Evolutionary conservation across 78 protist genomes (phyloP).

Genomic region (Polysphondylium violaceum): DNA sequence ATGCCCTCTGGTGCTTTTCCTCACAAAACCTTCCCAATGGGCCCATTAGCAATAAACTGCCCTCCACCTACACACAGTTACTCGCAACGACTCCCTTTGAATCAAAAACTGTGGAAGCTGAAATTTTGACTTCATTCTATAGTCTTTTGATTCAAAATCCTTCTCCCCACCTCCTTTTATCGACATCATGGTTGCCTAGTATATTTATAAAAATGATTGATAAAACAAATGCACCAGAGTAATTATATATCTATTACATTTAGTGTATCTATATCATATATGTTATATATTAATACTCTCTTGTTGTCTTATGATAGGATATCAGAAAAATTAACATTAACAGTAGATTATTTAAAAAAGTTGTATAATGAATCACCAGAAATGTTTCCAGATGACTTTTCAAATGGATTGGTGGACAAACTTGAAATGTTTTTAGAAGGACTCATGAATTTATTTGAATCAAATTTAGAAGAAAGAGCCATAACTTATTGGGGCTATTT

Average conservation of each 20-base stretch:
- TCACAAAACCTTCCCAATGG: slow-evolving; percentile 64
- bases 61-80: not conserved
- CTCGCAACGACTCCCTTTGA: slow-evolving; percentile 13
- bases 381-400: not conserved
- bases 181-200: slow-evolving; percentile 38
- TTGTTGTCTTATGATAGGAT: not conserved
- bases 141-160: slow-evolving; percentile 26
- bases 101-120: slow-evolving; percentile 60
- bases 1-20: slow-evolving; percentile 74
- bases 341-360: slow-evolving; percentile 5
- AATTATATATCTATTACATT: not conserved
- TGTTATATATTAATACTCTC: too few relatives aligned
- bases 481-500: slow-evolving; percentile 36
- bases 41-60: slow-evolving; percentile 32
- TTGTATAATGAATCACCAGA: not conserved
- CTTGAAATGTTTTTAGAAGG: not conserved
- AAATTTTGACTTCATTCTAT: slow-evolving; percentile 19
- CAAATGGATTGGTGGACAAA: not conserved
- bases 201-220: slow-evolving; percentile 8
- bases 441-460: too few relatives aligned
- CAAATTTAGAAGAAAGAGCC: not conserved
- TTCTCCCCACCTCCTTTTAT: not conserved
- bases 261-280: too few relatives aligned
- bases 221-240: not conserved
- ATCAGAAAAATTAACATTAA: not conserved